Evolutionary conservation across 2,329 filamentous ascomycete genomes (phyloP).

Genomic region (Onygenales sp.): DNA sequence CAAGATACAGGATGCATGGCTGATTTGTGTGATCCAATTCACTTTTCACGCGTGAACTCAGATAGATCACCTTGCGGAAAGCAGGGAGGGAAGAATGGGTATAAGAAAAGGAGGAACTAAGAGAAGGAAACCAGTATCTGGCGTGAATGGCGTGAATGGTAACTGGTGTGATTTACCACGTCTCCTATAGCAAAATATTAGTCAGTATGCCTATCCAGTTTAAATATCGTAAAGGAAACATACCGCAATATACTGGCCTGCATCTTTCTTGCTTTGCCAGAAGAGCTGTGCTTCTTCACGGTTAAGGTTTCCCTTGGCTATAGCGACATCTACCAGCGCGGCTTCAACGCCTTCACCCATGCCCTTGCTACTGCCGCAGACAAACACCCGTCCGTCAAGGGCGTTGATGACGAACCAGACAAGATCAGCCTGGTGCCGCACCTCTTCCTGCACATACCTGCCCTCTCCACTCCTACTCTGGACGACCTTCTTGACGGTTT

Average conservation of each 20-base stretch:
- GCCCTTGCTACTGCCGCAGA: slow-evolving; percentile 87
- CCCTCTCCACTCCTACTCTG: slow-evolving; percentile 68
- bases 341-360: slow-evolving; percentile 96
- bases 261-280: slow-evolving; percentile 85
- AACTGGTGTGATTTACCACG: neutral
- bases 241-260: slow-evolving; percentile 86
- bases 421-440: slow-evolving; percentile 81
- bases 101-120: neutral
- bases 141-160: neutral
- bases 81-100: no score
- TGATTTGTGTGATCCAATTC: no score
- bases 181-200: neutral
- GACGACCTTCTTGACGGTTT: slow-evolving; percentile 73
- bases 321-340: slow-evolving; percentile 79
- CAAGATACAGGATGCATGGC: no score
- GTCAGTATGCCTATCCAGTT: neutral
- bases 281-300: slow-evolving; percentile 74
- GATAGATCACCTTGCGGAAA: no score
- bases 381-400: slow-evolving; percentile 90
- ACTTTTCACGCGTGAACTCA: no score
- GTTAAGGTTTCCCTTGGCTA: slow-evolving; percentile 82
- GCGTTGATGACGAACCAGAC: slow-evolving; percentile 98
- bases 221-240: slow-evolving; percentile 12
- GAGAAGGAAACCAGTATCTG: neutral
- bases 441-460: slow-evolving; percentile 94